Conservation (phyloP, 2,329 filamentous ascomycete genomes). For the Aulographum hederae region DNA sequence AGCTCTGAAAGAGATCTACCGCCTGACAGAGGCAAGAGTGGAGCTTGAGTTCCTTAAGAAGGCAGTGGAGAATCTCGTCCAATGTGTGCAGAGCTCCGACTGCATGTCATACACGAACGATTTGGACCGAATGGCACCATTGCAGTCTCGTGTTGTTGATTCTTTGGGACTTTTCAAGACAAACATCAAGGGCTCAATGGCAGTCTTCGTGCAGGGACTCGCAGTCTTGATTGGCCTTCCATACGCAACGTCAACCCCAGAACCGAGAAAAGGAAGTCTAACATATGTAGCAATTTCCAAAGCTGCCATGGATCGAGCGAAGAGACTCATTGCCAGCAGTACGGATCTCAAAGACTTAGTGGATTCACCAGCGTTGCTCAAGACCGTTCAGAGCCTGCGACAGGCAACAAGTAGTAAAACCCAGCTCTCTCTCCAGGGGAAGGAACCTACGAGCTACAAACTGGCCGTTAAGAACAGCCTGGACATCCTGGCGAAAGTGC, state of each 20-base stretch:
- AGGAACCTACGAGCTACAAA: no score
- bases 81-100: slow-evolving; percentile 53
- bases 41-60: slow-evolving; percentile 14
- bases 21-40: slow-evolving; percentile 49
- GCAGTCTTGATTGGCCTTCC: slow-evolving; percentile 32
- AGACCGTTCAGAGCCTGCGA: no score
- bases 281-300: slow-evolving; percentile 87
- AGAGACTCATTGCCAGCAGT: slow-evolving; percentile 10
- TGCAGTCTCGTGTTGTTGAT: slow-evolving; percentile 53
- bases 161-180: slow-evolving; percentile 32
- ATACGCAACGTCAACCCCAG: slow-evolving; percentile 26
- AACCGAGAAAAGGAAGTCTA: slow-evolving; percentile 29
- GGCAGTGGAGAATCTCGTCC: slow-evolving; percentile 46
- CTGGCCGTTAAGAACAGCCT: no score
- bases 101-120: slow-evolving; percentile 52
- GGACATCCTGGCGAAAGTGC: no score
- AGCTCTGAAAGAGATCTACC: slow-evolving; percentile 59
- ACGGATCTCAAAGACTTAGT: neutral
- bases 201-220: neutral
- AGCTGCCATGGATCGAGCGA: slow-evolving; percentile 53
- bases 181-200: no score
- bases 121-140: slow-evolving; percentile 50
- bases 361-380: no score
- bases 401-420: no score
- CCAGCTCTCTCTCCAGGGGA: no score